Base-by-base conservation (phyloP, 1,139 yeast genomes). In the Saccharomyces hybrid region DNA sequence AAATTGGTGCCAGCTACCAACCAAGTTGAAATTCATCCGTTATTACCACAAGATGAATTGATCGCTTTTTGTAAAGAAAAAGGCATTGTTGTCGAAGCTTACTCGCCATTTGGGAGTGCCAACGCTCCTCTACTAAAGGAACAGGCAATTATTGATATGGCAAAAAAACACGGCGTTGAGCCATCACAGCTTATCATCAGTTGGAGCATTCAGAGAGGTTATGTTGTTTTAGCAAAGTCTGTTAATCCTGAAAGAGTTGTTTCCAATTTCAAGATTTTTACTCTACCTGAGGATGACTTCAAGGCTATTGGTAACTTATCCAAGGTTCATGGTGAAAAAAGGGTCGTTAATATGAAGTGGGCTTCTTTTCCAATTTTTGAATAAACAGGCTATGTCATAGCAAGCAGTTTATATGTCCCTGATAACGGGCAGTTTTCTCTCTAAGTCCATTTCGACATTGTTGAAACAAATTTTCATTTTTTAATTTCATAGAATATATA, bases 11-110 rank as follows among this genome's bases (percentile, higher is more conserved):
- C 96, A 28, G 90, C 82, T 38, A 83, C 75, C 52, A 82, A 85
- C 70, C 96, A 88, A 72, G 78, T 86, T 55, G 95, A 86, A 71
- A 70, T n/a, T n/a, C n/a, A n/a, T n/a, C n/a, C n/a, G n/a, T n/a
- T n/a, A n/a, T n/a, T n/a, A n/a, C n/a, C n/a, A n/a, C n/a, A n/a
- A n/a, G n/a, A n/a, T n/a, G n/a, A n/a, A n/a, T n/a, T n/a, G n/a
- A n/a, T n/a, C n/a, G n/a, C n/a, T n/a, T n/a, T n/a, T n/a, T n/a
- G n/a, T n/a, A n/a, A n/a, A n/a, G n/a, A n/a, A n/a, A n/a, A n/a
- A n/a, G n/a, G n/a, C n/a, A n/a, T n/a, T n/a, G n/a, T n/a, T n/a
- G n/a, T n/a, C n/a, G n/a, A n/a, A n/a, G n/a, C n/a, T n/a, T n/a
- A n/a, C n/a, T n/a, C n/a, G n/a, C n/a, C n/a, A n/a, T n/a, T n/a